A percentile compares a stretch with the other conserved stretches of the same genome.
These are phyloP conservation scores for Neofusicoccum kwambonambiense DNA, from an alignment of 2,329 filamentous ascomycete genomes.

Conservation along the genomic window DNA sequence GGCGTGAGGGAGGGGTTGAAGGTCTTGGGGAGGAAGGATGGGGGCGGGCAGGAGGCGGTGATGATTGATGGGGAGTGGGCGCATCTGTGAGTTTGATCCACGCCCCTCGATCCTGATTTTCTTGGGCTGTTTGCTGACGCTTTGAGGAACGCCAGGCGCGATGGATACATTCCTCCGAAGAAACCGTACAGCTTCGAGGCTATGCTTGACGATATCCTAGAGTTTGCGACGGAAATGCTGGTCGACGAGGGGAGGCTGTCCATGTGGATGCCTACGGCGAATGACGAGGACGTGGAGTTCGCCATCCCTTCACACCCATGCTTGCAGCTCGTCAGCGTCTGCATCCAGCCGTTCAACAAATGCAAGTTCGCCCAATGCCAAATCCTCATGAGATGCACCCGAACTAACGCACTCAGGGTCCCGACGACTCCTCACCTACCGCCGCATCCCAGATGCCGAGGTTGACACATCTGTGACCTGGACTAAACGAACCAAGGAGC, in stretches of 20 bases:
- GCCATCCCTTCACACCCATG: constrained; percentile 73
- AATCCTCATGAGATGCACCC: constrained; percentile 26
- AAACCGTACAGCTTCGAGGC: constrained; percentile 87
- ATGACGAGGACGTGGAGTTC: constrained; percentile 63
- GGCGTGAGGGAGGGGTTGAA: constrained; percentile 89
- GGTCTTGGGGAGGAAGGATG: constrained; percentile 76
- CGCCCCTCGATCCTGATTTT: not conserved
- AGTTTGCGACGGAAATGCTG: constrained; percentile 74
- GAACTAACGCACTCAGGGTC: constrained; percentile 62
- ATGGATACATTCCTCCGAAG: constrained; percentile 81
- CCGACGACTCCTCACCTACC: constrained; percentile 82
- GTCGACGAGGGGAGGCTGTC: constrained; percentile 77
- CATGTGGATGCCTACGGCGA: constrained; percentile 95
- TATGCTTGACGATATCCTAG: constrained; percentile 85
- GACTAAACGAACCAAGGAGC: constrained; percentile 34
- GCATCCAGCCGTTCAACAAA: constrained; percentile 84
- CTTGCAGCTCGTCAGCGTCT: constrained; percentile 71
- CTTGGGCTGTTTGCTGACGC: constrained; percentile 6
- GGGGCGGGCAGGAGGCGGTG: constrained; percentile 51
- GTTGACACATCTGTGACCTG: constrained; percentile 15
- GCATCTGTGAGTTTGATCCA: constrained; percentile 57
- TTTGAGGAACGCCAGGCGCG: constrained; percentile 41
- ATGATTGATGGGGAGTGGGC: constrained; percentile 68
- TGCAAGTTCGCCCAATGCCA: constrained; percentile 50
- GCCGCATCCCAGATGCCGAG: constrained; percentile 56